These are phyloP conservation scores for Kwoniella newhampshirensis DNA, from an alignment of 768 basidiomycete species.

Conservation along the genomic window DNA sequence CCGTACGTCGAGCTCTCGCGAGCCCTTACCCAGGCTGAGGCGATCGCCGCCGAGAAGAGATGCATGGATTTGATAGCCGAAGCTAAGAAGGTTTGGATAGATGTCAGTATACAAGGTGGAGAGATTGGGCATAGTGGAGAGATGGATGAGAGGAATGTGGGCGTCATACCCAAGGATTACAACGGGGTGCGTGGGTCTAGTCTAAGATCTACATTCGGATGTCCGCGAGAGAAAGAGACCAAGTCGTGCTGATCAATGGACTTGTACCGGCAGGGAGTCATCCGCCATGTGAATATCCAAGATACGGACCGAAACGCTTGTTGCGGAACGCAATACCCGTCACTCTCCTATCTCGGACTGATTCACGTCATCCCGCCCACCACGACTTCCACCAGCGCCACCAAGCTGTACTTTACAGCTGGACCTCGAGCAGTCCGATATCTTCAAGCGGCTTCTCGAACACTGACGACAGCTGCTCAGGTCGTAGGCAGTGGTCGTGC, in stretches of 20 bases:
- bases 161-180: slow-evolving; percentile 52
- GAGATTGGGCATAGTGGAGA: slow-evolving; percentile 9
- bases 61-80: slow-evolving; percentile 44
- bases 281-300: slow-evolving; percentile 77
- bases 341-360: slow-evolving; percentile 66
- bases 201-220: no score
- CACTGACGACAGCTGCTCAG: slow-evolving; percentile 62
- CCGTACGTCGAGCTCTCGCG: slow-evolving; percentile 50
- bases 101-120: slow-evolving; percentile 39
- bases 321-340: slow-evolving; percentile 47
- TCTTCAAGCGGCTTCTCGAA: slow-evolving; percentile 62
- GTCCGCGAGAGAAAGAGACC: no score
- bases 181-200: slow-evolving; percentile 46
- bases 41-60: slow-evolving; percentile 37
- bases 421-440: slow-evolving; percentile 72
- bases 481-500: slow-evolving; percentile 68
- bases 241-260: not conserved
- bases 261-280: slow-evolving; percentile 56
- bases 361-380: slow-evolving; percentile 78
- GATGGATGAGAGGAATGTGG: slow-evolving; percentile 37
- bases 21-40: slow-evolving; percentile 40
- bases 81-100: slow-evolving; percentile 46
- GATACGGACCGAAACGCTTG: slow-evolving; percentile 63
- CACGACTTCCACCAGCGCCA: slow-evolving; percentile 71
- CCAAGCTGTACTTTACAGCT: slow-evolving; percentile 75